Conservation (phyloP, 1,284 basidiomycete genomes). For the Moniliella sp. region DNA sequence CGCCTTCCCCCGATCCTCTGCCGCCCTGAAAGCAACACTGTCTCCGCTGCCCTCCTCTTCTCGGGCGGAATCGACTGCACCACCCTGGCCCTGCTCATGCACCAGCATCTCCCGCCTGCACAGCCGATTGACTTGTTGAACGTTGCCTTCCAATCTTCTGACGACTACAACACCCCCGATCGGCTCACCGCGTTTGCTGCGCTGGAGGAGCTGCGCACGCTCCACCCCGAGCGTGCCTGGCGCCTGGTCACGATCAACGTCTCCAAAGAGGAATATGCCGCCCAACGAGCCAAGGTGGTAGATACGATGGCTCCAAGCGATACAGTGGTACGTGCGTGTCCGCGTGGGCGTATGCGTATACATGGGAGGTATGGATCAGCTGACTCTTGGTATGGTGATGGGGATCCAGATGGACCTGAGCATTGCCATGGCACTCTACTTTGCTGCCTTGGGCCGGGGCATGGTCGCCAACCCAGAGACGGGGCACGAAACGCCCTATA, state of each 20-base stretch:
- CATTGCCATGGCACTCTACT: conserved; percentile 71
- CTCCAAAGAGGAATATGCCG: background rate
- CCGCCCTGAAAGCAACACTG: background rate
- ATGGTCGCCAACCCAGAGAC: background rate
- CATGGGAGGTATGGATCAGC: no score
- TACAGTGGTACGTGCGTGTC: no score
- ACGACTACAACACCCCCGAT: conserved; percentile 65
- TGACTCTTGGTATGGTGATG: no score
- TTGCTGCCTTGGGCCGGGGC: conserved; percentile 62
- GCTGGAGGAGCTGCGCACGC: conserved; percentile 48
- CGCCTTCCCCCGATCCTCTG: background rate
- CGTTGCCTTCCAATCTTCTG: conserved; percentile 84
- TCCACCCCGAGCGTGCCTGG: conserved; percentile 59
- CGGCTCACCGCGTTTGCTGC: conserved; percentile 58
- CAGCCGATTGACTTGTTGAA: conserved; percentile 74
- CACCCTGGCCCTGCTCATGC: conserved; percentile 55
- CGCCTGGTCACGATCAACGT: conserved; percentile 80
- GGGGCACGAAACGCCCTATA: no score
- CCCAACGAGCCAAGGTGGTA: background rate
- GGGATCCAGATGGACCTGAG: conserved; percentile 44
- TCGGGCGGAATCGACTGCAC: conserved; percentile 90
- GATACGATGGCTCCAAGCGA: background rate
- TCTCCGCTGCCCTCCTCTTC: conserved; percentile 62
- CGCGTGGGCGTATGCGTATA: background rate
- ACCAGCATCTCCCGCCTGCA: conserved; percentile 40